Base-by-base conservation (phyloP, 1,139 yeast genomes). In the Taphrina pruni region DNA sequence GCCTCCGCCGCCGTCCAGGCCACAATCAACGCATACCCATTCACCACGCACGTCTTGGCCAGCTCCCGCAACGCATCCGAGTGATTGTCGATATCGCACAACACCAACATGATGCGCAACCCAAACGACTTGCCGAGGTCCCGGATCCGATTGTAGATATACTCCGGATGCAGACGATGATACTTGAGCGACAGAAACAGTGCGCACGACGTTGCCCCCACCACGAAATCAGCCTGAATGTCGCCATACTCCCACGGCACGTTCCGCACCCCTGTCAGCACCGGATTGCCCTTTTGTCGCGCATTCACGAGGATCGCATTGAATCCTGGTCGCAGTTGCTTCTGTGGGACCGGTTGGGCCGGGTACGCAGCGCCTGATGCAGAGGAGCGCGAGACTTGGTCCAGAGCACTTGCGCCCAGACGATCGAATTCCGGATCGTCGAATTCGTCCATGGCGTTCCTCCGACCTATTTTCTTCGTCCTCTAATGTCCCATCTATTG, bases 1-100 rank as follows among this genome's bases (percentile, higher is more conserved):
- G 97, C 96, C 75, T 94, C 97, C 72, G 87, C 91, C 73, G 86
- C 87, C 41, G 88, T 85, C 90, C 97, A 92, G 0, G 96, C 89
- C 48, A 91, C 79, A 0, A 93, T 80, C 71, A 93, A 75, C 0
- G 96, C 84, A 70, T 89, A 80, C 72, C 89, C 91, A 73, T 88
- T 87, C 73, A 86, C 86, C 70, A 93, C 79, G 73, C 96, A 87
- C 43, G 88, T 79, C 75, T 86, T 88, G 75, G 89, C 88, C 60
- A 94, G 79, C 66, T 88, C 90, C 60, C 89, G 83, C 36, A 94
- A 75, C 0, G 87, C 81, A 21, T 88, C 91, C 65, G 87, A 89
- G 46, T 87, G 89, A 70, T 88, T 86, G 39, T 88, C 94, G 36
- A 90, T 85, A 75, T 92, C 98, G 1, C 91, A 90, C 20, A 89